Evolutionary conservation across 495 filamentous ascomycete genomes (phyloP).

Genomic region (Letharia columbiana): DNA sequence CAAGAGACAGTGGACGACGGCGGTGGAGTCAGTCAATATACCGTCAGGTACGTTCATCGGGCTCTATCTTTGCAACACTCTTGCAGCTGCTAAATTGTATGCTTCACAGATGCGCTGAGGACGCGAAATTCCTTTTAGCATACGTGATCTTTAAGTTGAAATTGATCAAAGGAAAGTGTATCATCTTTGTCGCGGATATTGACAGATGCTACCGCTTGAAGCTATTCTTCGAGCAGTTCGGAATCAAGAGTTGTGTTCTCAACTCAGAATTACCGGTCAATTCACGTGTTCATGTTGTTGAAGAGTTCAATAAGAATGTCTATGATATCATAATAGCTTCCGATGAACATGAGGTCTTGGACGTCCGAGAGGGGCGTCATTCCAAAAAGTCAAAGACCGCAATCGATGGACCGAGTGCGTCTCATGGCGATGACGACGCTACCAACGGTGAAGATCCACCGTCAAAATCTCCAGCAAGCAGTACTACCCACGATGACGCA

Average conservation of each 20-base stretch:
- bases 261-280: slow-evolving; percentile 95
- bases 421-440: slow-evolving; percentile 21
- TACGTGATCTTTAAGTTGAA: slow-evolving; percentile 95
- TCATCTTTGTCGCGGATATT: slow-evolving; percentile 90
- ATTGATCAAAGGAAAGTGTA: slow-evolving; percentile 86
- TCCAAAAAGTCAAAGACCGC: slow-evolving; percentile 25
- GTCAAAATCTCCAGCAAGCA: slow-evolving; percentile 16
- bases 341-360: slow-evolving; percentile 79
- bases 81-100: not conserved
- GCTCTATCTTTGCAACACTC: not conserved
- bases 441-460: slow-evolving; percentile 29
- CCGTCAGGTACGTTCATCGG: slow-evolving; percentile 55
- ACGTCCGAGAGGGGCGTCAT: slow-evolving; percentile 21
- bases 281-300: slow-evolving; percentile 83
- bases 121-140: slow-evolving; percentile 90
- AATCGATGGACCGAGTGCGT: slow-evolving; percentile 11
- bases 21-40: slow-evolving; percentile 71
- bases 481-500: slow-evolving; percentile 22
- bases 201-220: slow-evolving; percentile 92
- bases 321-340: slow-evolving; percentile 97
- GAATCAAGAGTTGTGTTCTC: slow-evolving; percentile 83
- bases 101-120: slow-evolving; percentile 64
- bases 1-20: slow-evolving; percentile 64
- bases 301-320: slow-evolving; percentile 92
- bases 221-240: slow-evolving; percentile 94